Base-by-base conservation (phyloP, 225 moss, liverwort and hornwort species). In the Bryum argenteum region DNA sequence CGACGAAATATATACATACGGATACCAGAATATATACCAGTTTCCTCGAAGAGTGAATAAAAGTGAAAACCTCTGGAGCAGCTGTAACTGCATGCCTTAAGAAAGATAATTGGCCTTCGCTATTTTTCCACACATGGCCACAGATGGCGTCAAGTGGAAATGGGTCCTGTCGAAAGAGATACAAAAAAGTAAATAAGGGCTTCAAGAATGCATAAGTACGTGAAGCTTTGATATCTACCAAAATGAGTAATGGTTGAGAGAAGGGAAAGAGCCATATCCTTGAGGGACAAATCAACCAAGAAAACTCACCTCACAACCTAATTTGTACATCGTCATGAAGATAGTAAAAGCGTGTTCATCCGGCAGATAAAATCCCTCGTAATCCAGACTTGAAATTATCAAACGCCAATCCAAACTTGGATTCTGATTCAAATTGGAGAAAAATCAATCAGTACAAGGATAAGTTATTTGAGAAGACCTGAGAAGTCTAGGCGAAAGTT, bases 41-140 rank as follows among this genome's bases (percentile, higher is more conserved):
- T 74, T 91, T 92, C 75, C 94, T 87, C 58, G 82, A 71, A 69
- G 94, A 87, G 77, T 94, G 92, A 60, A 77, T 51, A 75, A 91
- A 94, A 13, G 88, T 89, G 54, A 94, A 92, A 67, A 89, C 78
- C 61, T 98, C 94, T 24, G 92, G 83, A 66, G 89, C 73, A 22
- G 89, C 86, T 75, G 76, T 72, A 70, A 92, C 83, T 14, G 97
- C 97, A 84, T 94, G 82, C 75, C 67, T 89, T 47, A 98, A 79
- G 77, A 98, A 98, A 22, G 97, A 91, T 24, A 94, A 70, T 62
- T 98, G 97, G 33, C 92, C 97, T 71, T 89, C 92, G 53, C 82
- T 80, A 71, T 94, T 94, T 76, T 79, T 94, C 97, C 97, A 98
- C 16, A 84, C 81, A 66, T 72, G 71, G 69, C 91, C 84, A 80